These are phyloP conservation scores for Plasmodium vivax DNA, from an alignment of 169 alveolate genomes.

Conservation along the genomic window DNA sequence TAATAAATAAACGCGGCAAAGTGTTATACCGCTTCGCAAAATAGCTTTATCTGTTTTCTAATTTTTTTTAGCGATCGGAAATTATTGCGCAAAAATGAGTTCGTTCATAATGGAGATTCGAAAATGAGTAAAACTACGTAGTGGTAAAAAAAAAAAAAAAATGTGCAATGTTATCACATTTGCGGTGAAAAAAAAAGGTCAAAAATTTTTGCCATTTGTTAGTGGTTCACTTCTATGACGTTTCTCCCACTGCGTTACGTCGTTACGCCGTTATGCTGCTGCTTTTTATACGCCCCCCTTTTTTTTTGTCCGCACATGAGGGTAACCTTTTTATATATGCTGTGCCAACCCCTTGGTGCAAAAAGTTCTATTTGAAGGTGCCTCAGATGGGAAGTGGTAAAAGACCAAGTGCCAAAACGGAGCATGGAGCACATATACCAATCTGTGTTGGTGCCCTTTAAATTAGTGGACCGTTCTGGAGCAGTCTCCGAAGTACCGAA, in stretches of 20 bases:
- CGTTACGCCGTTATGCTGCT: background rate
- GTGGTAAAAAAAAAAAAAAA: background rate
- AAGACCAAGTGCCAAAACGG: background rate
- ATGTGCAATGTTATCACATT: background rate
- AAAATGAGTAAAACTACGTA: background rate
- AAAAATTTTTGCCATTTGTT: background rate
- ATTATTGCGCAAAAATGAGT: background rate
- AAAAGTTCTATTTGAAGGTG: background rate
- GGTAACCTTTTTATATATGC: background rate
- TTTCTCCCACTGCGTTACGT: background rate
- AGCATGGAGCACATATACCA: background rate
- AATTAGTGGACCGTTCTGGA: background rate
- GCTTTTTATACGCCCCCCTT: background rate
- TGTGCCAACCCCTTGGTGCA: background rate
- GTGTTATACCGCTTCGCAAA: background rate
- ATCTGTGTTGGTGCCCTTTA: background rate
- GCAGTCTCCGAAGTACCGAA: background rate
- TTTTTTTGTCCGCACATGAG: background rate
- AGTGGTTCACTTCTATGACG: background rate
- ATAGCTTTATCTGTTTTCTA: background rate
- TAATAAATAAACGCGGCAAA: background rate
- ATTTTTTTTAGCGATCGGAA: background rate
- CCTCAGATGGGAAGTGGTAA: background rate
- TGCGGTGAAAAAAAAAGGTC: background rate
- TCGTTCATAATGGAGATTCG: background rate